Base-by-base conservation (phyloP, 768 basidiomycete genomes). In the Termitomyces sp. region DNA sequence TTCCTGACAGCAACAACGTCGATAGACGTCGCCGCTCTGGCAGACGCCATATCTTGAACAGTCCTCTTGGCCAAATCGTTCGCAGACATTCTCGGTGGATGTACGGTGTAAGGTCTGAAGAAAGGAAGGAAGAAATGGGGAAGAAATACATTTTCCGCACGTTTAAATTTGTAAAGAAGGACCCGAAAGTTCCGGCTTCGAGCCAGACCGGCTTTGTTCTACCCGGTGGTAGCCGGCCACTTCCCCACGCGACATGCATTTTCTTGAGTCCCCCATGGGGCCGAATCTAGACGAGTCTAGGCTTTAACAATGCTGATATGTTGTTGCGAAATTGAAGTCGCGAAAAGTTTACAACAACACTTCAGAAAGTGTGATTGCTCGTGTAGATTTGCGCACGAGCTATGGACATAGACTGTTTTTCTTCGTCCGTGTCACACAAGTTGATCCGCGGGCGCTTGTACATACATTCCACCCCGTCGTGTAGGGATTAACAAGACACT, bases 11-110 rank as follows among this genome's bases (percentile, higher is more conserved):
- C 68, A 40, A 71, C 67, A 12, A 82, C 66, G 44, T 78, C 70
- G 47, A 87, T 68, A 1, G 79, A 74, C 13, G 81, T 71, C 13
- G 56, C 68, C n/a, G 63, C 66, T 32, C 86, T 72, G 0, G 86
- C 85, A 18, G 69, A 69, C 36, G 64, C 66, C 80, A 88, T 81
- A 63, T 87, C 87, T 47, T 76, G 63, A 3, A 64, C 75, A 12
- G 80, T 84, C 64, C 80, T 82, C 30, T 70, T 75, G 55, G 75
- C 82, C 41, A 74, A 63, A 66, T 80, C 77, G 62, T 46, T 54
- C 20, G 40, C 44, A 48, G 63, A 50, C 63, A 64, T 61, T 20
- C 26, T 55, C 35, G 41, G 18, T 33, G 28, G 26, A 14, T 16
- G 14, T 32, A 43, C 5, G 40, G 53, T 54, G n/a, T 18, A 43